Base-by-base conservation (phyloP, 106 monocot species). In the Cymbidium sinense region DNA sequence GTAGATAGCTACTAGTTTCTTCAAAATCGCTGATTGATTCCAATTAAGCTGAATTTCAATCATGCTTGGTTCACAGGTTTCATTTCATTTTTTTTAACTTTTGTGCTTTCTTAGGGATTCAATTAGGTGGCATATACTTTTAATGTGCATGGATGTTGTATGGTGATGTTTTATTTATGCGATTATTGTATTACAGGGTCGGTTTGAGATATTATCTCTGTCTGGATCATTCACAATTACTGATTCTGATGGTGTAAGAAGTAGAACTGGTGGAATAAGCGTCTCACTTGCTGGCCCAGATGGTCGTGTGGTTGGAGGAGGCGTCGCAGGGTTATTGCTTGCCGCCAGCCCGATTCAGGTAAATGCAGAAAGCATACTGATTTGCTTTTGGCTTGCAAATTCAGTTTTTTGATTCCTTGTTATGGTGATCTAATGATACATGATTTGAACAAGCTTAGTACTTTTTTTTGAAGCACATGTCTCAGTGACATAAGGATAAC, bases 281-380 rank as follows among this genome's bases (percentile, higher is more conserved):
- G 84, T 91, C 27, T 87, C 91, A 33, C 84, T 95, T 81, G 94
- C 94, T 34, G 89, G 91, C 0, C 89, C 94, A 20, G 94, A 95
- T 81, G 94, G 94, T 21, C 89, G 91, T 70, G 89, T 94, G 33
- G 84, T 94, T 70, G 94, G 91, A 64, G 94, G 94, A 25, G 94
- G 87, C 19, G 87, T 94, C 76, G 85, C 94, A 70, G 94, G 94
- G 25, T 76, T 85, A 67, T 75, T 94, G 51, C 81, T 89, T 78
- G 94, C 94, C 58, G 94, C 94, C 23, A 89, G 85, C 79, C 94
- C 94, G 67, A 88, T 94, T 71, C 94, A 94, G 82, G 94, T 94
- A 85, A n/a, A 70, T 34, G 37, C 58, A 58, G 7, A 58, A 58
- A 23, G 4, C 58, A n/a, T 2, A 47, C 7, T 55, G 18, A 20